Percentiles rank a stretch among this genome's conserved stretches.
phyloP scores from a whole-genome alignment of 106 monocot genomes.

The Agapanthus africanus region DNA sequence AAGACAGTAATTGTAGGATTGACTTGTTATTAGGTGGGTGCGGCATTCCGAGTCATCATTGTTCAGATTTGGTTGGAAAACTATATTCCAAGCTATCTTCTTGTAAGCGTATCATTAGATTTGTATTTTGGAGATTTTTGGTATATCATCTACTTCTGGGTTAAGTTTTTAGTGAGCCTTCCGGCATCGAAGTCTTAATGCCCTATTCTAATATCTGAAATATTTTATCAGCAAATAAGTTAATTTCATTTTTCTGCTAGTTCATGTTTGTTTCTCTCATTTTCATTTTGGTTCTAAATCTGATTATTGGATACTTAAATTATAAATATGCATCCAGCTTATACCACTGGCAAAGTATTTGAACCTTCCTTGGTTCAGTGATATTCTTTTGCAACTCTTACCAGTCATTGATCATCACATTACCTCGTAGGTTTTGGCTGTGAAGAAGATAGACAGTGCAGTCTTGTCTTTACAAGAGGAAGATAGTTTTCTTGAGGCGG shows the following conservation, averaged over 20 bases:
- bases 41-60: too few relatives aligned
- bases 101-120: too few relatives aligned
- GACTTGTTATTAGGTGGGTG: too few relatives aligned
- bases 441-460: slow-evolving; percentile 86
- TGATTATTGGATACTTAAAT: background rate
- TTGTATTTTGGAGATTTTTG: too few relatives aligned
- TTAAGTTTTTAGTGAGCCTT: background rate
- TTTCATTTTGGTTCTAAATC: background rate
- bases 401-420: background rate
- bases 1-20: too few relatives aligned
- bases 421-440: slow-evolving; percentile 56
- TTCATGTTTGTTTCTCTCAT: background rate
- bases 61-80: too few relatives aligned
- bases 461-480: slow-evolving; percentile 67
- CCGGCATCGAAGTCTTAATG: background rate
- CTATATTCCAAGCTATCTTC: too few relatives aligned
- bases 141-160: too few relatives aligned
- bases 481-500: slow-evolving; percentile 78
- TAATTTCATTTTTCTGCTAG: background rate
- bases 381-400: background rate
- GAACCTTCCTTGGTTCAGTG: background rate
- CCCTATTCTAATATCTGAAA: background rate
- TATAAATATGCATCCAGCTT: background rate
- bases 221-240: background rate
- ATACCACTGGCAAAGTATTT: background rate